A percentile compares a stretch with the other conserved stretches of the same genome.
Conservation (phyloP, 2,329 filamentous ascomycete species). For the Nigrospora osmanthi region DNA sequence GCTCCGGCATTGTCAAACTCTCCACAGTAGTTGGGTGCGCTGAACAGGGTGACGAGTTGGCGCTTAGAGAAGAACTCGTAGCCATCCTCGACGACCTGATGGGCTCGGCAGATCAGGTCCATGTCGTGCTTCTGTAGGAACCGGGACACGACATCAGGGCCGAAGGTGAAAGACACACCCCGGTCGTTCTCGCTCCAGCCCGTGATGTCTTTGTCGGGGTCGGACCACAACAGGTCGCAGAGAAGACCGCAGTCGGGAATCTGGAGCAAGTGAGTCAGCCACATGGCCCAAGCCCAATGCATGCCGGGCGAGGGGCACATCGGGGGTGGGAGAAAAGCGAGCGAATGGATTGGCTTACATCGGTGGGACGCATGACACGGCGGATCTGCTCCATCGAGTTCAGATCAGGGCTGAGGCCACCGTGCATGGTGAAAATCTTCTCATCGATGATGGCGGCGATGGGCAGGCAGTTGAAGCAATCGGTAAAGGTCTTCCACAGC, state of each 20-base stretch:
- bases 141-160: constrained; percentile 90
- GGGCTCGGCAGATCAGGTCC: constrained; percentile 97
- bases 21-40: constrained; percentile 97
- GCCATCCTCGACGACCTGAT: constrained; percentile 97
- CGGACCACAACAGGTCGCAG: constrained; percentile 96
- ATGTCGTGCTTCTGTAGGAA: constrained; percentile 99
- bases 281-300: constrained; percentile 10
- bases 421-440: constrained; percentile 99
- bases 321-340: not conserved
- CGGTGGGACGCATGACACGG: constrained; percentile 95
- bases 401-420: constrained; percentile 89
- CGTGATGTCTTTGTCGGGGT: constrained; percentile 98
- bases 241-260: constrained; percentile 97
- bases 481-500: constrained; percentile 98
- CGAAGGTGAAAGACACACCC: constrained; percentile 97
- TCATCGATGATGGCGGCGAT: constrained; percentile 99
- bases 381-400: constrained; percentile 99
- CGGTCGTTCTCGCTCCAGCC: constrained; percentile 99
- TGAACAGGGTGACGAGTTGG: constrained; percentile 94
- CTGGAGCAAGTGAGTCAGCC: constrained; percentile 34
- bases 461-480: constrained; percentile 98
- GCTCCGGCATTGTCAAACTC: constrained; percentile 99
- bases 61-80: constrained; percentile 99
- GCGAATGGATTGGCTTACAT: constrained; percentile 58
- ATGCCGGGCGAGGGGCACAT: constrained; percentile 10